Evolutionary conservation across 108 stramenopile species (phyloP).

Genomic region (Fragilaria crotonensis): DNA sequence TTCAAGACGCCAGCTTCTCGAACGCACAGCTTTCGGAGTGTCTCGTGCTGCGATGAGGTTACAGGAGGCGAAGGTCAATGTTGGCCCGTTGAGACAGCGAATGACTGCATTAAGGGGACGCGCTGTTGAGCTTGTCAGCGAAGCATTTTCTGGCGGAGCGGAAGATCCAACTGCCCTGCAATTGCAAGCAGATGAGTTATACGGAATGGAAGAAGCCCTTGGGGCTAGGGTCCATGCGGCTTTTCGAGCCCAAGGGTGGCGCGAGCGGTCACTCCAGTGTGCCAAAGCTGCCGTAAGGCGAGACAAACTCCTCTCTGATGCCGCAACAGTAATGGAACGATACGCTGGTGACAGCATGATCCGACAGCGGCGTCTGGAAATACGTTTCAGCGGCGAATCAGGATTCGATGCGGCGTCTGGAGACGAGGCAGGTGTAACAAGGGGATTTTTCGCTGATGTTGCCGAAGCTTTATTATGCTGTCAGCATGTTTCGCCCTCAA

Average conservation of each 20-base stretch:
- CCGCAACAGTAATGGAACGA: conserved; percentile 26
- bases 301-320: conserved; percentile 25
- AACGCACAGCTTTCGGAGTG: conserved; percentile 41
- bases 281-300: conserved; percentile 38
- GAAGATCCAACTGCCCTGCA: conserved; percentile 51
- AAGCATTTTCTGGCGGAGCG: conserved; percentile 49
- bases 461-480: conserved; percentile 29
- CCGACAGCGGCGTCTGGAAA: conserved; percentile 30
- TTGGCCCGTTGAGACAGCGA: conserved; percentile 29
- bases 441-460: conserved; percentile 52
- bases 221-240: conserved; percentile 27
- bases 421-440: conserved; percentile 47
- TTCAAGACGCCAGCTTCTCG: conserved; percentile 25
- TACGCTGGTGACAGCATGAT: conserved; percentile 19
- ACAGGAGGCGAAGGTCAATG: conserved; percentile 42
- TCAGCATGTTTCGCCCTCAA: conserved; percentile 25
- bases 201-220: conserved; percentile 53
- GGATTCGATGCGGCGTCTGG: conserved; percentile 53
- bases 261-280: conserved; percentile 35
- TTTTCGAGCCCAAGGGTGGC: conserved; percentile 36
- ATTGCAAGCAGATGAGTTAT: conserved; percentile 48
- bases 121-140: conserved; percentile 42
- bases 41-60: conserved; percentile 29
- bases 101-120: conserved; percentile 40
- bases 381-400: conserved; percentile 44